Percentiles rank a stretch among this genome's conserved stretches.
These are phyloP conservation scores for Parietaria judaica DNA, from an alignment of 306 rosid genomes.

Conservation along the genomic window DNA sequence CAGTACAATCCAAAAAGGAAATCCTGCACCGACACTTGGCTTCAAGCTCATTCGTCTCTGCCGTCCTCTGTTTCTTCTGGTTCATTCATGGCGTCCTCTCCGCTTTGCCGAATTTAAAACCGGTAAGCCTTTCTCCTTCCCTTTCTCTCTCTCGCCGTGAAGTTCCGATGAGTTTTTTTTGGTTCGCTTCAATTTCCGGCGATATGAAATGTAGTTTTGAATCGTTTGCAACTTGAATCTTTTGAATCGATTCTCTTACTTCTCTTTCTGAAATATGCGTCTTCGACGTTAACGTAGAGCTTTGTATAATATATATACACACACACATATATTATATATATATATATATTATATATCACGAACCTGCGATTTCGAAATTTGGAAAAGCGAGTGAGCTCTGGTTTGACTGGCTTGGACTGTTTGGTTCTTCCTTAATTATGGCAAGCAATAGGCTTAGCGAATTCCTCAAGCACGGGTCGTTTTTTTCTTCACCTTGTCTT, in stretches of 20 bases:
- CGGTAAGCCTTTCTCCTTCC: constrained; percentile 22
- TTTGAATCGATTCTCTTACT: no score
- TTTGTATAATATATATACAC: no score
- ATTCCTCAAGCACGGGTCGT: constrained; percentile 16
- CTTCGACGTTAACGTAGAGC: no score
- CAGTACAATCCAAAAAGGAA: neutral
- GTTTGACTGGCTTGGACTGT: constrained; percentile 31
- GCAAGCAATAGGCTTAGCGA: constrained; percentile 20
- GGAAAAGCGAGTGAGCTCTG: constrained; percentile 26
- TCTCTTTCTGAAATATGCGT: neutral
- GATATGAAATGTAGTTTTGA: neutral
- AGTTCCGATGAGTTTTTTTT: neutral
- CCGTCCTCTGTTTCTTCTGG: constrained; percentile 15
- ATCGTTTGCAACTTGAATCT: neutral
- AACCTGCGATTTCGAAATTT: constrained; percentile 18
- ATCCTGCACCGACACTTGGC: constrained; percentile 59
- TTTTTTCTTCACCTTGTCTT: constrained; percentile 39
- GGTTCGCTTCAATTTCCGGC: neutral
- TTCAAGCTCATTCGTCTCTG: constrained; percentile 11
- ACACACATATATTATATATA: no score
- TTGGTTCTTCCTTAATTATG: constrained; percentile 41
- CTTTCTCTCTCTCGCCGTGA: neutral
- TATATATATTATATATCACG: neutral
- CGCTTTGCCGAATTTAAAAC: constrained; percentile 12
- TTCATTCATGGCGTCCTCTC: constrained; percentile 18